Evolutionary conservation across 2,329 filamentous ascomycete species (phyloP), one percentile per base, ranked within the genome.

Genomic region (Penicillium sp.): DNA sequence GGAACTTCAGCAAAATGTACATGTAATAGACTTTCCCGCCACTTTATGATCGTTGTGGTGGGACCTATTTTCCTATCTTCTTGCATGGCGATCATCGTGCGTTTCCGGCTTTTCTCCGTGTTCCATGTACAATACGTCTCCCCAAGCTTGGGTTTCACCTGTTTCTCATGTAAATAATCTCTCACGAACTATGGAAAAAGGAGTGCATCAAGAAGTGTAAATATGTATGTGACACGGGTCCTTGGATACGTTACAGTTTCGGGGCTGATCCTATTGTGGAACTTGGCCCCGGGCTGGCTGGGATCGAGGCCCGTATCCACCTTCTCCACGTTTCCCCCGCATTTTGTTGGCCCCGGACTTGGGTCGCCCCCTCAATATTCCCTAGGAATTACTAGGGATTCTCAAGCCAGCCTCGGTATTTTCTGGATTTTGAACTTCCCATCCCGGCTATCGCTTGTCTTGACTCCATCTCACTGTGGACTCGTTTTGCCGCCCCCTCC

Each of bases 401-500:
- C 33, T 45, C 40, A 46, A 51, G 51, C 43, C 31, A 59, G 56
- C 66, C 66, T 68, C 66, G 66, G 66, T 54, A 63, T 56, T 58
- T 55, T 60, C 60, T 59, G 25, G 50, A 48, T 54, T 51, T 53
- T 30, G 51, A 53, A 45, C 36, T 51, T 44, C 46, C 8, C 14
- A n/a, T 52, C 38, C 51, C 54, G 54, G 55, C 51, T 57, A 55
- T 53, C 46, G 40, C 48, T 49, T 51, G 50, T 48, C 28, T 44
- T 24, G 47, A 48, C 47, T 41, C 22, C 24, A 40, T 24, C 27
- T 38, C 22, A 30, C 8, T 22, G 11, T 25, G 7, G 13, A 24
- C 22, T 6, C 11, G 8, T 14, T 33, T 41, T 47, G 16, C 18
- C 24, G 39, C 24, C 28, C 16, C 31, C 18, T 11, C 24, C 5